These are phyloP conservation scores for Rostrohypoxylon terebratum DNA, from an alignment of 495 filamentous ascomycete species.

Conservation along the genomic window DNA sequence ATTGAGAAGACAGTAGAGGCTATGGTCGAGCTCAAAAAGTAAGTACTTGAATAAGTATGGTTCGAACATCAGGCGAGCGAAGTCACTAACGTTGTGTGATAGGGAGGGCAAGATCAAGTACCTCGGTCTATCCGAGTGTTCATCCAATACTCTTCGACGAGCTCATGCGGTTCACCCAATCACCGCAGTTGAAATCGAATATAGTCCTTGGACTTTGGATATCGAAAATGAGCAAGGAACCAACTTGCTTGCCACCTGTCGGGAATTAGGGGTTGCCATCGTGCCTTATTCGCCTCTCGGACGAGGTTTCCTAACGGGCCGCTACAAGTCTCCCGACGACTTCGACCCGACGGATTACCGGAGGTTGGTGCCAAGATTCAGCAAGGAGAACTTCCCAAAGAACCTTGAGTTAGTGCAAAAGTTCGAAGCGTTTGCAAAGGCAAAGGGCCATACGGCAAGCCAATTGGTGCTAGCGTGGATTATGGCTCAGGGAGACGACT, in stretches of 20 bases:
- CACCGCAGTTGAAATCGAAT: conserved; percentile 61
- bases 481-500: conserved; percentile 66
- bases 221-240: conserved; percentile 55
- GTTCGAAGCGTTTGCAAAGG: conserved; percentile 59
- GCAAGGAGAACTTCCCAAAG: conserved; percentile 65
- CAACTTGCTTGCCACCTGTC: conserved; percentile 54
- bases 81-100: conserved; percentile 9
- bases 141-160: conserved; percentile 55
- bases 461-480: conserved; percentile 70
- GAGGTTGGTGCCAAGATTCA: conserved; percentile 56
- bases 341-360: conserved; percentile 58
- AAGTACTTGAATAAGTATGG: neutral
- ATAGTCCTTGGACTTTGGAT: conserved; percentile 57
- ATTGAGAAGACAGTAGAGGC: conserved; percentile 73
- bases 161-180: conserved; percentile 53
- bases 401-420: conserved; percentile 65
- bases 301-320: conserved; percentile 60
- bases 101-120: conserved; percentile 65
- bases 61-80: neutral
- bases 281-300: conserved; percentile 63
- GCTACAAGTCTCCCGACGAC: conserved; percentile 49
- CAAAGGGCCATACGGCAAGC: conserved; percentile 59
- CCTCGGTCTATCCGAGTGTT: conserved; percentile 61
- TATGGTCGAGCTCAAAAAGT: conserved; percentile 59
- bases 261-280: conserved; percentile 61